phyloP scores from a whole-genome alignment of 345 rosid genomes.

The Populus nigra region DNA sequence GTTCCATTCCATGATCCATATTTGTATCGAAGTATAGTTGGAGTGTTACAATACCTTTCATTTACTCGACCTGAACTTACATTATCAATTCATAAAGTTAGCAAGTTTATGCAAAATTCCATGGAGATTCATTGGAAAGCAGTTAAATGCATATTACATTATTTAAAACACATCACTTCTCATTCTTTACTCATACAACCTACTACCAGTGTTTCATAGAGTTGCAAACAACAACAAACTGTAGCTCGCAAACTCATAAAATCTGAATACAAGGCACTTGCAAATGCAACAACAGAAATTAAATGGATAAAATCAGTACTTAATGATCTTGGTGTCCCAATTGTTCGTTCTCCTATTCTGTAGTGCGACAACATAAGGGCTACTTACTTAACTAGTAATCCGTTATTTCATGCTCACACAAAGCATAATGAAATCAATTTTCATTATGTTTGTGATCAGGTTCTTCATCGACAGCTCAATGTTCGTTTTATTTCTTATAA shows the following conservation, averaged over 20 bases:
- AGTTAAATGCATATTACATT: accelerated
- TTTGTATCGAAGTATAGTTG: background rate
- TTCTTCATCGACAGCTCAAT: accelerated
- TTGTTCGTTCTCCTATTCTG: accelerated
- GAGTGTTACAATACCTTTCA: accelerated
- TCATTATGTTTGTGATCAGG: no score
- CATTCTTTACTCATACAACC: no score
- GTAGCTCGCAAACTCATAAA: background rate
- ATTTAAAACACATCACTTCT: background rate
- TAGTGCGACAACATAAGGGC: no score
- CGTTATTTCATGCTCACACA: no score
- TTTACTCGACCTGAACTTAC: background rate
- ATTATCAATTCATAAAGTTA: background rate
- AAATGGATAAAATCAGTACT: no score
- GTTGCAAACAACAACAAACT: background rate
- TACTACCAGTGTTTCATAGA: background rate
- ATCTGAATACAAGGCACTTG: background rate
- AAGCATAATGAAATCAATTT: no score
- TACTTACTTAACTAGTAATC: no score
- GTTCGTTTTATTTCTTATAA: no score
- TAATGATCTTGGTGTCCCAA: no score
- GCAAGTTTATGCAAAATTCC: background rate
- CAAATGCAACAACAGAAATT: no score
- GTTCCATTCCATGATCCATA: background rate
- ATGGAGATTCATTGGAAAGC: accelerated